A percentile compares a stretch with the other conserved stretches of the same genome.
These are phyloP conservation scores for Colletotrichum sp. DNA, from an alignment of 2,329 filamentous ascomycete genomes.

Conservation along the genomic window DNA sequence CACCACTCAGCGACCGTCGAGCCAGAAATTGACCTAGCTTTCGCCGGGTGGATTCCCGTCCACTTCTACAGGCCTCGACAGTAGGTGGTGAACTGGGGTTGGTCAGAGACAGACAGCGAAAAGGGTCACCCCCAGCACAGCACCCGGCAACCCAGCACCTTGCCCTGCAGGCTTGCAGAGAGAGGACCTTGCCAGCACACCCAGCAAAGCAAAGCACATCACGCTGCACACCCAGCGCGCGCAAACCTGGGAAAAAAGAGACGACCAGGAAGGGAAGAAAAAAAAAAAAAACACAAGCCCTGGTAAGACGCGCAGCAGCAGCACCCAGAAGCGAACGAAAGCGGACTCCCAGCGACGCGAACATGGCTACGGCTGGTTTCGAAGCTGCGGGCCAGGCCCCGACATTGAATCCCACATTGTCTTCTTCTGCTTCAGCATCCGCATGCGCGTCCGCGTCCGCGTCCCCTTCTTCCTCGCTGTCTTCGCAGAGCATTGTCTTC, in stretches of 20 bases:
- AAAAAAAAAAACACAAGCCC: neutral
- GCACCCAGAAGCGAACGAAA: constrained; percentile 9
- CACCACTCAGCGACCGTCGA: neutral
- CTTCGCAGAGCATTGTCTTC: constrained; percentile 8
- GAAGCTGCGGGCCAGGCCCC: constrained; percentile 21
- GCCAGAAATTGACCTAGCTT: neutral
- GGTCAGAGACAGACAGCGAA: constrained; percentile 11
- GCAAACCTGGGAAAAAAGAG: neutral
- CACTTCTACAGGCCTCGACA: neutral
- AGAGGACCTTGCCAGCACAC: neutral
- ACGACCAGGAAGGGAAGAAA: neutral
- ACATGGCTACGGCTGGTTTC: constrained; percentile 20
- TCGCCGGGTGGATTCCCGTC: constrained; percentile 1
- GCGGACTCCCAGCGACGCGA: constrained; percentile 15
- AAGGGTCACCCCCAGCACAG: neutral
- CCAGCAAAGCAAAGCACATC: neutral
- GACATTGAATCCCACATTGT: constrained; percentile 16
- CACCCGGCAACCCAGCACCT: neutral
- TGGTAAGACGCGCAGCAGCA: neutral
- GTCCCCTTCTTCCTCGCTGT: constrained; percentile 13
- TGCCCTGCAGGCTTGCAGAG: neutral
- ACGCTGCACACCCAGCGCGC: neutral
- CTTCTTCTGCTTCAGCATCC: constrained; percentile 10
- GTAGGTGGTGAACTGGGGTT: neutral
- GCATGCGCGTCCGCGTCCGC: constrained; percentile 13